Evolutionary conservation across 2,329 filamentous ascomycete genomes (phyloP).

Genomic region (Xylariaceae sp.): DNA sequence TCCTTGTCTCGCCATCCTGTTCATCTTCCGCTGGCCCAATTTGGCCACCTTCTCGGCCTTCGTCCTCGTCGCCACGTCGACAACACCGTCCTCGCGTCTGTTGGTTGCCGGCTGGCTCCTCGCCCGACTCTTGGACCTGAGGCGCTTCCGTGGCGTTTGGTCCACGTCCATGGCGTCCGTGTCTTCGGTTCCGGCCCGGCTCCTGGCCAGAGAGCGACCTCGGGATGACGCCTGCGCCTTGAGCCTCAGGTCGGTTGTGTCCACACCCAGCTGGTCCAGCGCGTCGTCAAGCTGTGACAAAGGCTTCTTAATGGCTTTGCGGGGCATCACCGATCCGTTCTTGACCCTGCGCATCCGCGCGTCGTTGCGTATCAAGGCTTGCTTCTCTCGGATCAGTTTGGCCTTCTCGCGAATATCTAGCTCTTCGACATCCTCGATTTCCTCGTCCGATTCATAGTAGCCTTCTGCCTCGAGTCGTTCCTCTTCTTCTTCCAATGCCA

Average conservation of each 20-base stretch:
- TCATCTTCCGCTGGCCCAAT: constrained; percentile 96
- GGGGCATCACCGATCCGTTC: constrained; percentile 90
- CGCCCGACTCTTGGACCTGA: constrained; percentile 66
- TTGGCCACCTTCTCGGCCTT: constrained; percentile 86
- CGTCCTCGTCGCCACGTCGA: constrained; percentile 54
- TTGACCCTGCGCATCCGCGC: constrained; percentile 96
- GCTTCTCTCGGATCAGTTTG: constrained; percentile 91
- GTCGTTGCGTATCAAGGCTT: constrained; percentile 84
- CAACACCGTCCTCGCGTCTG: constrained; percentile 70
- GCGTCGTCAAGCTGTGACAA: constrained; percentile 81
- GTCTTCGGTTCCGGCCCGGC: constrained; percentile 55
- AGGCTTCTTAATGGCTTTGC: constrained; percentile 71
- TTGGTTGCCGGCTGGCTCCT: constrained; percentile 56
- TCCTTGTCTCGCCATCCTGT: constrained; percentile 93
- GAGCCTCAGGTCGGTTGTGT: constrained; percentile 66
- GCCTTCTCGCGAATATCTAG: constrained; percentile 86
- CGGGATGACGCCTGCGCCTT: constrained; percentile 60
- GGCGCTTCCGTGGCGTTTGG: constrained; percentile 46
- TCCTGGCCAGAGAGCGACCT: constrained; percentile 61
- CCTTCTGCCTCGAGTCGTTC: constrained; percentile 86
- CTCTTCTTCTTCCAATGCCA: constrained; percentile 89
- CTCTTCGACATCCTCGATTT: constrained; percentile 82
- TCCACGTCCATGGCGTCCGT: constrained; percentile 72
- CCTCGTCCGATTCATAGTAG: constrained; percentile 80
- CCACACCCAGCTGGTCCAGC: constrained; percentile 77